These are phyloP conservation scores for Polyplosphaeria fusca DNA, from an alignment of 495 filamentous ascomycete genomes.

Conservation along the genomic window DNA sequence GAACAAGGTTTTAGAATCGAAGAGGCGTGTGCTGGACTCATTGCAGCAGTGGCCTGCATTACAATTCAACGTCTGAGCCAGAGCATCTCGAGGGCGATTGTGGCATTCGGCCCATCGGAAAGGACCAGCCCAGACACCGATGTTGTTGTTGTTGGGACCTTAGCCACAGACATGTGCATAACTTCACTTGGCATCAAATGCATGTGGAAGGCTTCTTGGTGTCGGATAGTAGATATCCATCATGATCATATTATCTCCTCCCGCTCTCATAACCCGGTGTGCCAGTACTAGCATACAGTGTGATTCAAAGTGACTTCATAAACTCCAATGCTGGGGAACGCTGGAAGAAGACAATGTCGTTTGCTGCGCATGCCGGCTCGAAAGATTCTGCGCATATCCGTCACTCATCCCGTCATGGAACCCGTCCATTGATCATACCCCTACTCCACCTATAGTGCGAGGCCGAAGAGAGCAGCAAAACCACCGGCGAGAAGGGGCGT, in stretches of 20 bases:
- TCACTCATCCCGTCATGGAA: background rate
- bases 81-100: too few species aligned
- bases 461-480: conserved; percentile 49
- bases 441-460: conserved; percentile 47
- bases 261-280: conserved; percentile 1
- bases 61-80: too few species aligned
- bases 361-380: background rate
- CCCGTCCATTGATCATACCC: background rate
- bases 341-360: conserved; percentile 13
- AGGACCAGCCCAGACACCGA: too few species aligned
- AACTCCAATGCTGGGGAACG: conserved; percentile 27
- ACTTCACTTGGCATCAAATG: background rate
- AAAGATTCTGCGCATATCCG: background rate
- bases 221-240: conserved; percentile 19
- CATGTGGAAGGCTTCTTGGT: background rate
- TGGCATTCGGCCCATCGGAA: too few species aligned
- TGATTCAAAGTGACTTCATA: background rate
- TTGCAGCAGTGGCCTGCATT: too few species aligned
- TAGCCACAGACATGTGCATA: background rate
- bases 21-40: too few species aligned
- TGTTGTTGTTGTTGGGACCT: background rate
- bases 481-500: conserved; percentile 50
- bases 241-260: conserved; percentile 12
- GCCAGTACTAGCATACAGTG: conserved; percentile 6
- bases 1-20: too few species aligned